These are phyloP conservation scores for Penicillium sp. DNA, from an alignment of 2,329 filamentous ascomycete species.

Conservation along the genomic window DNA sequence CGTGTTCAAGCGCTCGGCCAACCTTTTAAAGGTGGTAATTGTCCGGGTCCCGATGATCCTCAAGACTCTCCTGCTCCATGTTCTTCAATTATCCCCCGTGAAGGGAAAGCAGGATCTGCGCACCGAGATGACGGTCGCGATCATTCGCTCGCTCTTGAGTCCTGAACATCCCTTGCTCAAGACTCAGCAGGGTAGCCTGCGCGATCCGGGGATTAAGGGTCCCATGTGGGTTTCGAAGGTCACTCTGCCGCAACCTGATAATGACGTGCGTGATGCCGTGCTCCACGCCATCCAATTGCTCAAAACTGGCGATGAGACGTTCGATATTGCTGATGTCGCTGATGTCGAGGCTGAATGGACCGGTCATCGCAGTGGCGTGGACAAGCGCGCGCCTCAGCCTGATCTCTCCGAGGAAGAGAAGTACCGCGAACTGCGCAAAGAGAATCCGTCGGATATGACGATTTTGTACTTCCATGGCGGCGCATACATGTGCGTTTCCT, in stretches of 20 bases:
- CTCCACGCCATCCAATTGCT: constrained; percentile 37
- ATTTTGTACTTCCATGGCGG: constrained; percentile 47
- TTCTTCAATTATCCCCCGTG: constrained; percentile 61
- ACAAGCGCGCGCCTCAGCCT: constrained; percentile 34
- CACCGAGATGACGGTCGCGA: constrained; percentile 64
- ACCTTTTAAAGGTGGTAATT: constrained; percentile 33
- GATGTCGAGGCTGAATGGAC: constrained; percentile 45
- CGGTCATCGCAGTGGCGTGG: constrained; percentile 38
- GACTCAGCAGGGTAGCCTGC: constrained; percentile 57
- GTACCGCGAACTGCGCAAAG: constrained; percentile 38
- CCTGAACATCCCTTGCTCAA: constrained; percentile 51
- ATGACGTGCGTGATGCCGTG: constrained; percentile 41
- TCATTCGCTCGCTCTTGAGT: constrained; percentile 62
- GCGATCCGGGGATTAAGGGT: constrained; percentile 65
- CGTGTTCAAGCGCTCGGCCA: background rate
- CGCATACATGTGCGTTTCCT: constrained; percentile 39
- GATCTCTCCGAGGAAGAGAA: constrained; percentile 42
- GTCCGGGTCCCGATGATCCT: constrained; percentile 39
- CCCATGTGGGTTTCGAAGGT: constrained; percentile 75
- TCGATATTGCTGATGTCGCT: constrained; percentile 31
- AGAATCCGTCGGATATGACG: constrained; percentile 37
- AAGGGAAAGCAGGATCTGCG: constrained; percentile 72
- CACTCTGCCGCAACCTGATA: constrained; percentile 52
- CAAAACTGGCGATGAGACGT: constrained; percentile 37
- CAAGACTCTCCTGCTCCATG: constrained; percentile 40